Base-by-base conservation (phyloP, 495 filamentous ascomycete species). In the Sporormia fimetaria region DNA sequence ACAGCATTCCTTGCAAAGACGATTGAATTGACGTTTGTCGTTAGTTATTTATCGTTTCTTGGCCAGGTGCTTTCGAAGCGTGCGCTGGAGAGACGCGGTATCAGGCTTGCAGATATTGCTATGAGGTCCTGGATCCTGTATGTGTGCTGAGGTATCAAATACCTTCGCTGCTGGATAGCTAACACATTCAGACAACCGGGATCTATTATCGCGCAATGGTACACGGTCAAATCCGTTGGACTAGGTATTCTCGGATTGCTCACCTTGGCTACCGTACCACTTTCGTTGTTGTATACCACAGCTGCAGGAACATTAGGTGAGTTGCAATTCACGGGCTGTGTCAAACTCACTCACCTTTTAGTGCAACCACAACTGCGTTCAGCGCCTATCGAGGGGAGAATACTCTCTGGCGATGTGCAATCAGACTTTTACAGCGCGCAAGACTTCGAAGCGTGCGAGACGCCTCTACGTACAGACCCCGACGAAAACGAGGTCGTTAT, bases 91-190 rank as follows among this genome's bases (percentile, higher is more conserved):
- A 15, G 12, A 15, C 30, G 14, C 10, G n/a, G 10, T 33, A 15
- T 33, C 30, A 33, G 10, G 6, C 30, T 33, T 6, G 30, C 30
- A 6, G 17, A 15, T 33, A 33, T 33, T 6, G 17, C 30, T n/a
- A 33, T 33, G 30, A 9, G 30, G 6, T 33, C 30, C 6, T 33
- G 30, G 30, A 15, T 33, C 6, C 30, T 33, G 30, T 33, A 33
- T 7, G 30, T 27, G n/a, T n/a, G n/a, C n/a, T n/a, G n/a, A n/a
- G n/a, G n/a, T n/a, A n/a, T n/a, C n/a, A n/a, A n/a, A n/a, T n/a
- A n/a, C n/a, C n/a, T n/a, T n/a, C n/a, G n/a, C n/a, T n/a, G 30
- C 6, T 6, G 6, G 12, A 6, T 15, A 33, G 6, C 17, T 6
- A 33, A 6, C 6, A 6, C 6, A 7, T 33, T n/a, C 14, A 33